These are phyloP conservation scores for Pezicula radicicola DNA, from an alignment of 2,329 filamentous ascomycete genomes.

Conservation along the genomic window DNA sequence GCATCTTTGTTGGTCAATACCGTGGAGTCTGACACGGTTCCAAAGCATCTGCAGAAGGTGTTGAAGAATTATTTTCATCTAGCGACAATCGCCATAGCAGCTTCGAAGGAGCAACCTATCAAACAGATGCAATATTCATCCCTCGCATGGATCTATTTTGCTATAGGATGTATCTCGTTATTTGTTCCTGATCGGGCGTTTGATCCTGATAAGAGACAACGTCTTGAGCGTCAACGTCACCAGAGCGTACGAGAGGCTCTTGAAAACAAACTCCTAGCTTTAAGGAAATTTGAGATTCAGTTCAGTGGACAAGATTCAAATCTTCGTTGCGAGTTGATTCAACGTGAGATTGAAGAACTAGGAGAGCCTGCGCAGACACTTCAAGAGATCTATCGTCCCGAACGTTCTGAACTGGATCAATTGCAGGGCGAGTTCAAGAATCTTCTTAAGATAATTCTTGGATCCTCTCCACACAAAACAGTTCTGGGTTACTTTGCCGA, in stretches of 20 bases:
- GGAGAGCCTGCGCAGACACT: slow-evolving; percentile 65
- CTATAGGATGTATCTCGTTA: slow-evolving; percentile 69
- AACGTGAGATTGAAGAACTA: slow-evolving; percentile 59
- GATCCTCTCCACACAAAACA: slow-evolving; percentile 12
- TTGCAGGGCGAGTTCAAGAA: slow-evolving; percentile 84
- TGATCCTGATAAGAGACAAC: slow-evolving; percentile 69
- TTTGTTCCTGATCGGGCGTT: slow-evolving; percentile 86
- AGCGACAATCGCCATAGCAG: slow-evolving; percentile 25
- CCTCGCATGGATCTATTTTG: slow-evolving; percentile 73
- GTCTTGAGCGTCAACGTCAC: slow-evolving; percentile 62
- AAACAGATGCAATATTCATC: slow-evolving; percentile 37
- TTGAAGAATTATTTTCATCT: slow-evolving; percentile 33
- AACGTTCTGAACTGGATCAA: slow-evolving; percentile 61
- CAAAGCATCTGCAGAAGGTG: slow-evolving; percentile 14
- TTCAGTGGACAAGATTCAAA: slow-evolving; percentile 69
- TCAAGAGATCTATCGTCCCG: slow-evolving; percentile 68
- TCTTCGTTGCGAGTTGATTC: slow-evolving; percentile 60
- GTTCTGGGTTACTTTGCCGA: slow-evolving; percentile 16
- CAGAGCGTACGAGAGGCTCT: slow-evolving; percentile 54
- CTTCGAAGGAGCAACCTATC: slow-evolving; percentile 23
- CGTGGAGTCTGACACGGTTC: not conserved
- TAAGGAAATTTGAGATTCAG: slow-evolving; percentile 61
- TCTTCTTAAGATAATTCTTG: slow-evolving; percentile 51
- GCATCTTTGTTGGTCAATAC: not conserved
- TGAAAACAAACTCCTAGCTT: slow-evolving; percentile 51